Evolutionary conservation across 2,329 filamentous ascomycete species (phyloP), one percentile per base, ranked within the genome.

Genomic region (Cercospora nicotianae): DNA sequence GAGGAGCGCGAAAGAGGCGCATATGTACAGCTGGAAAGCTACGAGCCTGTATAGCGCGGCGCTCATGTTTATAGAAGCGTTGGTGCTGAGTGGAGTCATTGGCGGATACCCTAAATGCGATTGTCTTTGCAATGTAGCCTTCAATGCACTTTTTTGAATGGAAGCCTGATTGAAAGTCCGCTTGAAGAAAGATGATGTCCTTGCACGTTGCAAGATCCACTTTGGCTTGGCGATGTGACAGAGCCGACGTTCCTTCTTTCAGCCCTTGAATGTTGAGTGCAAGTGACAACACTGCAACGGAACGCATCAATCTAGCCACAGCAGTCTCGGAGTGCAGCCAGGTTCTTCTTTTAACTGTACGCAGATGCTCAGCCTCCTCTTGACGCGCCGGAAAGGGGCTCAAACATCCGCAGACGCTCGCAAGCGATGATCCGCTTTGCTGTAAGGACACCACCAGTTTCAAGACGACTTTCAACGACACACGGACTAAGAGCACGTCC

Each of bases 21-120:
- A 9, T 84, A 84, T 76, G 80, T 84, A 67, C 82, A 80, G 62
- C 67, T 84, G 65, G 77, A 81, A 69, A 80, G 80, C 51, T 64
- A 63, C 31, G 67, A 68, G 60, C 48, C 60, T 57, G 67, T 64
- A 57, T 68, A 65, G 33, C 28, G n/a, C 45, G 31, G 23, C 26
- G 8, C 36, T 28, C 23, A n/a, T 26, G 51, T 20, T 26, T 26
- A 57, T 26, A 13, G 36, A 64, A 64, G 48, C 62, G 62, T 30
- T 58, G 51, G 62, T 20, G 62, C 26, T 62, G n/a, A 63, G 51
- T 9, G 62, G 51, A 48, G 20, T 59, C 55, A 36, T 42, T 64
- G 30, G 20, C n/a, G 62, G 62, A 64, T 64, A 64, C 62, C 62
- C 62, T 59, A 33, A 12, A 33, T 33, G 60, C 39, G 26, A 51